Evolutionary conservation across 2,329 filamentous ascomycete genomes (phyloP).

Genomic region (Shiraia bambusicola): DNA sequence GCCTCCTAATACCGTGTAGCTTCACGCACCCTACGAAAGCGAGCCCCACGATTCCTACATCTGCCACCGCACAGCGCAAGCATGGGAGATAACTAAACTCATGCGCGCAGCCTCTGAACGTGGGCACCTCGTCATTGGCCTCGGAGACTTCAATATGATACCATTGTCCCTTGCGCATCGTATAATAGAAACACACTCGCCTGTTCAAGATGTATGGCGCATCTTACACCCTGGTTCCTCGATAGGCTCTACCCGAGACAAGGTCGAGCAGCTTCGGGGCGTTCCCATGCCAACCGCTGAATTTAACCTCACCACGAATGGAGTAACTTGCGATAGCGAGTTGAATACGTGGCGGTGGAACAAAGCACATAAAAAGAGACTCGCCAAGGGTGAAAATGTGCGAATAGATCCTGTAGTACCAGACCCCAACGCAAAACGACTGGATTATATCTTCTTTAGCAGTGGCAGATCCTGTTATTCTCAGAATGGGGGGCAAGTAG

Average conservation of each 20-base stretch:
- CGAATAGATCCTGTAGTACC: constrained; percentile 63
- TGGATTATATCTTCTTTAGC: constrained; percentile 89
- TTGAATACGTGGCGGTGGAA: constrained; percentile 95
- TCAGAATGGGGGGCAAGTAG: constrained; percentile 25
- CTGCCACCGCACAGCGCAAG: constrained; percentile 86
- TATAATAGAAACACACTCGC: constrained; percentile 75
- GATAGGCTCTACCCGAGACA: constrained; percentile 69
- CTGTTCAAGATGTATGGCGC: constrained; percentile 82
- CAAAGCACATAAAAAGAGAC: constrained; percentile 65
- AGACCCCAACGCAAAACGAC: constrained; percentile 77
- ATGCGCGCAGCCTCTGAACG: constrained; percentile 78
- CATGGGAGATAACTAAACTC: constrained; percentile 91
- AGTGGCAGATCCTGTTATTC: constrained; percentile 29
- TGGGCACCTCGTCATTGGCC: constrained; percentile 78
- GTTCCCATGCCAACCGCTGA: constrained; percentile 71
- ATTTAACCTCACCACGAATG: constrained; percentile 78
- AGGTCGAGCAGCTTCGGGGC: constrained; percentile 65
- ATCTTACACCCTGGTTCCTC: constrained; percentile 81
- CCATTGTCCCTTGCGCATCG: constrained; percentile 81
- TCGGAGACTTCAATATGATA: constrained; percentile 98
- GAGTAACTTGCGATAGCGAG: constrained; percentile 80
- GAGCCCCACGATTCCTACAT: constrained; percentile 81
- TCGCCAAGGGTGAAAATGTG: constrained; percentile 66
- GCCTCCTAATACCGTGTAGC: constrained; percentile 51
- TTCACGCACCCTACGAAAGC: constrained; percentile 84